These are phyloP conservation scores for Didymella segeticola DNA, from an alignment of 2,329 filamentous ascomycete species.

Conservation along the genomic window DNA sequence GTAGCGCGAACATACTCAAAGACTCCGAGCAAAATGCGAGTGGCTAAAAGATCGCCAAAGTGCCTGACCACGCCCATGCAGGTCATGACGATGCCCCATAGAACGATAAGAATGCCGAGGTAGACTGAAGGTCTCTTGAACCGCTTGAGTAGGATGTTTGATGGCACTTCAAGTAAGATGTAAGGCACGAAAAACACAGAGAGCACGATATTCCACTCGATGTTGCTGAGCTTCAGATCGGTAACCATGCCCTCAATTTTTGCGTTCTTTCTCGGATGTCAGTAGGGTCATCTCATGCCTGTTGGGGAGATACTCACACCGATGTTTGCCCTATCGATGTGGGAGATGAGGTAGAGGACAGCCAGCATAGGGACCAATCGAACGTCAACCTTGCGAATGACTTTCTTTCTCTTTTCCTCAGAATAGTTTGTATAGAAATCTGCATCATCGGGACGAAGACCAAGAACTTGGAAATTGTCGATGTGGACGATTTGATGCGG, in stretches of 20 bases:
- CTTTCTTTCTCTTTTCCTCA: slow-evolving; percentile 57
- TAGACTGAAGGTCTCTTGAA: slow-evolving; percentile 39
- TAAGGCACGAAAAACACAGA: slow-evolving; percentile 65
- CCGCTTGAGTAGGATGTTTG: slow-evolving; percentile 51
- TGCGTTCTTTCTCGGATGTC: slow-evolving; percentile 53
- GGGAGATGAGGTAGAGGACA: slow-evolving; percentile 52
- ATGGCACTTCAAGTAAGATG: slow-evolving; percentile 47
- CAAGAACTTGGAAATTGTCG: slow-evolving; percentile 36
- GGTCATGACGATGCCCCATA: slow-evolving; percentile 39
- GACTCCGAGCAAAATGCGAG: slow-evolving; percentile 31
- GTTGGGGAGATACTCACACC: slow-evolving; percentile 42
- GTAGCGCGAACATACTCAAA: slow-evolving; percentile 29
- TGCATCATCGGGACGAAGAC: slow-evolving; percentile 29
- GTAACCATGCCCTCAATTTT: slow-evolving; percentile 67
- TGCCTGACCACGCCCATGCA: slow-evolving; percentile 33
- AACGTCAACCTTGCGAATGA: slow-evolving; percentile 36
- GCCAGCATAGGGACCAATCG: slow-evolving; percentile 49
- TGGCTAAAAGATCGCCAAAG: slow-evolving; percentile 26
- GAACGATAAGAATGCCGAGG: slow-evolving; percentile 37
- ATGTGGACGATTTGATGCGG: slow-evolving; percentile 33
- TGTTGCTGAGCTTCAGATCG: slow-evolving; percentile 61
- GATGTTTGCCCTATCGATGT: slow-evolving; percentile 69
- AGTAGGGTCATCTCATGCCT: neutral
- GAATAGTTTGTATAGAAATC: slow-evolving; percentile 33
- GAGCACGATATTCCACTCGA: slow-evolving; percentile 66